Base-by-base conservation (phyloP, 345 rosid genomes). In the Microthlaspi erraticum region DNA sequence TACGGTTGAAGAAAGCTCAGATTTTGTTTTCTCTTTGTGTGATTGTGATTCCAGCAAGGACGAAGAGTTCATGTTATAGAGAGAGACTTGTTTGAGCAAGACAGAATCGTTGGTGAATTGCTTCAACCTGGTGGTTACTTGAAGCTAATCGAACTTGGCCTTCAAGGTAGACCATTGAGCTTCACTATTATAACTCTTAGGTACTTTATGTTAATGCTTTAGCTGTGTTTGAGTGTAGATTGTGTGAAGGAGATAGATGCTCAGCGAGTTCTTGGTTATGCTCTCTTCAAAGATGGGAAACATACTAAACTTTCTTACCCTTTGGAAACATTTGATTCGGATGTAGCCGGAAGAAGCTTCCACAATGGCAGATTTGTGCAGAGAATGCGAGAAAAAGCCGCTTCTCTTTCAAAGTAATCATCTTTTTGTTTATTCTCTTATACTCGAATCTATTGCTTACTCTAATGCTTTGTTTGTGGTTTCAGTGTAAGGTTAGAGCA, bases 101-200 rank as follows among this genome's bases (percentile, higher is more conserved):
- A 87, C n/a, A 77, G 84, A 60, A 82, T 87, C n/a, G 85, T 83
- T 0, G 92, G 92, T 46, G 92, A 87, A 55, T 73, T 82, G 55
- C 79, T 87, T 5, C 92, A 83, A 62, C 92, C 87, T 6, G 89
- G 86, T 23, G 92, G 89, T 43, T 85, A 84, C 69, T 74, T 87
- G 26, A 85, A 85, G 69, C 20, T 87, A 60, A 50, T 77, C 7
- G 86, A 85, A 36, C 59, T 87, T 59, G 89, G 85, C 6, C 85
- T 87, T 51, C 75, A 74, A n/a, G 88, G 88, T 18, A 74, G 51
- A 72, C 31, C 11, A 13, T 10, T 55, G n/a, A 58, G 16, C 63
- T 63, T 55, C 1, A 58, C 12, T 33, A 16, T 12, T 7, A 10
- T 17, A 0, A n/a, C n/a, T 20, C 13, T 42, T 34, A 36, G 18